Conservation (phyloP, 441 rosid genomes). For the Macaranga tanarius region DNA sequence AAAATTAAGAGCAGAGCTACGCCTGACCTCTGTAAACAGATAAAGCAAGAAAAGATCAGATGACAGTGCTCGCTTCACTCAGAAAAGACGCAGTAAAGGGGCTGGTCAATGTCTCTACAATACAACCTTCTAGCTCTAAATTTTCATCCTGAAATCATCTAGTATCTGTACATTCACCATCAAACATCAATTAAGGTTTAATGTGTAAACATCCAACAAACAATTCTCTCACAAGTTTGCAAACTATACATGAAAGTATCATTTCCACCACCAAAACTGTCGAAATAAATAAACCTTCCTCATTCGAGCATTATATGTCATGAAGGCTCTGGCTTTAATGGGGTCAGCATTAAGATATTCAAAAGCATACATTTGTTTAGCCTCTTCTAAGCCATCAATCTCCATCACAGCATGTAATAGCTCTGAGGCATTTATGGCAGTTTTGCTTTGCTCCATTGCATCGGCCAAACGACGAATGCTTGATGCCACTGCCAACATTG, state of each 20-base stretch:
- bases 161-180: conserved; percentile 44
- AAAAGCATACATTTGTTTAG: conserved; percentile 86
- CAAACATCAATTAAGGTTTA: conserved; percentile 22
- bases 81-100: conserved; percentile 4
- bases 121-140: conserved; percentile 22
- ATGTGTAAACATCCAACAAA: conserved; percentile 22
- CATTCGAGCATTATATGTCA: conserved; percentile 75
- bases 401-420: conserved; percentile 76
- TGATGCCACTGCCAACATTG: conserved; percentile 69
- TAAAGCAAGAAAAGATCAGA: not conserved
- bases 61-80: conserved; percentile 16
- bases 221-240: conserved; percentile 19
- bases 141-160: conserved; percentile 24
- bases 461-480: conserved; percentile 72
- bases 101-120: conserved; percentile 26
- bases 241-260: conserved; percentile 29
- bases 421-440: conserved; percentile 51
- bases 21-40: conserved; percentile 12
- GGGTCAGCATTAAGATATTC: conserved; percentile 84
- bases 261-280: conserved; percentile 97
- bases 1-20: conserved; percentile 9
- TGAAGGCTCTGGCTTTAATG: conserved; percentile 81
- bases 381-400: conserved; percentile 80
- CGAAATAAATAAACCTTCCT: conserved; percentile 66
- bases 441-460: conserved; percentile 61